Conservation (phyloP, 805 yeast genomes). For the Geotrichum ghanense region DNA sequence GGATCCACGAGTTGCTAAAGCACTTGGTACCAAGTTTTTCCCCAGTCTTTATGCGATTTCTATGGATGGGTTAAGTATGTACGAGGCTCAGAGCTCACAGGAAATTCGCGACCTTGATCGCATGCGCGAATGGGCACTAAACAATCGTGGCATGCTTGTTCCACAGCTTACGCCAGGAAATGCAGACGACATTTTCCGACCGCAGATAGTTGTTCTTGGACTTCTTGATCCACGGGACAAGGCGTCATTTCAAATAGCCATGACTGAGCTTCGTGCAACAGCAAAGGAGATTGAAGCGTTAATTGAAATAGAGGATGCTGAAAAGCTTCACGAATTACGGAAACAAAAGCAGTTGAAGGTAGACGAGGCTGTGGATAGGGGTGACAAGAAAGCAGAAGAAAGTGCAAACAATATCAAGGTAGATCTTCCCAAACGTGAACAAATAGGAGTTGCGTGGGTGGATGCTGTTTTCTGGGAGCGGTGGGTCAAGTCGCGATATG, state of each 20-base stretch:
- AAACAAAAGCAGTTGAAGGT: constrained; percentile 21
- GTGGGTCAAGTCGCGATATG: constrained; percentile 23
- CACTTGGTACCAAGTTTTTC: constrained; percentile 19
- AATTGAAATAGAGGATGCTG: constrained; percentile 14
- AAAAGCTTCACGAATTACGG: constrained; percentile 20
- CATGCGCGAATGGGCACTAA: constrained; percentile 22
- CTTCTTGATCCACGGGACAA: constrained; percentile 21
- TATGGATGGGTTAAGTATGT: constrained; percentile 12
- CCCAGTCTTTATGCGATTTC: constrained; percentile 24
- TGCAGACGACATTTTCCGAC: constrained; percentile 22
- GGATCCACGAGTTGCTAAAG: constrained; percentile 18
- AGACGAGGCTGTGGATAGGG: constrained; percentile 24
- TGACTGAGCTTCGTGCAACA: constrained; percentile 21
- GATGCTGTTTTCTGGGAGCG: constrained; percentile 24
- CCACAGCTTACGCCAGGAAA: constrained; percentile 26
- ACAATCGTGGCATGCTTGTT: constrained; percentile 25
- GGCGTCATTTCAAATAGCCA: constrained; percentile 15
- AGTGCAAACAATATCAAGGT: constrained; percentile 21
- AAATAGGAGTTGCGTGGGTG: constrained; percentile 27
- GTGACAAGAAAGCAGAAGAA: constrained; percentile 21
- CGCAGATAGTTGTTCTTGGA: constrained; percentile 23
- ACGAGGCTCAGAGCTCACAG: constrained; percentile 21
- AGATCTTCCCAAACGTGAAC: constrained; percentile 12
- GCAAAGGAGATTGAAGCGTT: constrained; percentile 20
- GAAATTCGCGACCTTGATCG: constrained; percentile 23